Evolutionary conservation across 2,329 filamentous ascomycete genomes (phyloP).

Genomic region (Cryphonectria nitschkei): DNA sequence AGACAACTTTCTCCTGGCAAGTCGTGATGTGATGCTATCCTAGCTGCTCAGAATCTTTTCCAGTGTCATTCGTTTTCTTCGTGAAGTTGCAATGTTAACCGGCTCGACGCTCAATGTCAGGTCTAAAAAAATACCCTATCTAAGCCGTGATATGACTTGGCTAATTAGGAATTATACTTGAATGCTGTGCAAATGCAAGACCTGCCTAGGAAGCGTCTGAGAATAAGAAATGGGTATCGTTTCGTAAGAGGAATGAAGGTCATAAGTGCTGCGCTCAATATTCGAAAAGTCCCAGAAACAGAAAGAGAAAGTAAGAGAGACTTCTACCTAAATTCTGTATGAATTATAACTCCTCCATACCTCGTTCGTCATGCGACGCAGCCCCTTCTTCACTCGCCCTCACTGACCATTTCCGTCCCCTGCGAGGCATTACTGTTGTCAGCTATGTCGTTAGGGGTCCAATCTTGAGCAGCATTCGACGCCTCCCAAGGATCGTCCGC

Average conservation of each 20-base stretch:
- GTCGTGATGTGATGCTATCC: neutral
- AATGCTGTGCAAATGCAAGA: neutral
- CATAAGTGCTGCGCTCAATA: neutral
- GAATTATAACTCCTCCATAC: neutral
- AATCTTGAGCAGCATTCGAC: neutral
- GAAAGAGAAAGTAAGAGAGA: neutral
- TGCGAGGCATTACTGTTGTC: conserved; percentile 10
- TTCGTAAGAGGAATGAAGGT: no score
- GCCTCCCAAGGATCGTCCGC: neutral
- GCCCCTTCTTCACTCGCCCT: conserved; percentile 1
- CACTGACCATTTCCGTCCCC: conserved; percentile 14
- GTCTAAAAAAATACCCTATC: no score
- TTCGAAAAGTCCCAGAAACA: neutral
- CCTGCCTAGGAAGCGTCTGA: neutral
- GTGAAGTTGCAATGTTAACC: neutral
- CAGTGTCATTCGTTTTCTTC: neutral
- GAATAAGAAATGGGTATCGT: neutral
- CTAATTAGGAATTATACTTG: neutral
- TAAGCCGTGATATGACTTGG: neutral
- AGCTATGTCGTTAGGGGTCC: neutral
- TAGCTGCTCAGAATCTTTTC: neutral
- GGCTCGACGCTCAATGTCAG: neutral
- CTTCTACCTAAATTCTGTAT: neutral
- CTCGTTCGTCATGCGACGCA: neutral
- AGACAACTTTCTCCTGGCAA: neutral